phyloP scores from a whole-genome alignment of 768 basidiomycete genomes.

The Termitomyces sp. region DNA sequence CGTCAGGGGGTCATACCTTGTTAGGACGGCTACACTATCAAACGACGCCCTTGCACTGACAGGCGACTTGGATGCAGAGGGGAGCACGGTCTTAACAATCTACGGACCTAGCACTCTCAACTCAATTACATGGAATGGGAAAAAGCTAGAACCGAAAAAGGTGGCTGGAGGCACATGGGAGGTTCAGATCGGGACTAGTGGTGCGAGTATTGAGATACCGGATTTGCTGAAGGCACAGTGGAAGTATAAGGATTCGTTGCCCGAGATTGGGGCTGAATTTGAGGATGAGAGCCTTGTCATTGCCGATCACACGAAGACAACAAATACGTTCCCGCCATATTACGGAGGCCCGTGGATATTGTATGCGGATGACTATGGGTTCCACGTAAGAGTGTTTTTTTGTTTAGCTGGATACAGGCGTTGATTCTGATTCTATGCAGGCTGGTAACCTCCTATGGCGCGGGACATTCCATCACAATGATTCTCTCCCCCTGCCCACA shows the following conservation, averaged over 20 bases:
- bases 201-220: constrained; percentile 2
- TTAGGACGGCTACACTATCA: constrained; percentile 9
- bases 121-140: constrained; percentile 12
- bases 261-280: constrained; percentile 9
- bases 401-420: background rate
- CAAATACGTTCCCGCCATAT: constrained; percentile 11
- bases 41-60: constrained; percentile 7
- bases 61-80: constrained; percentile 5
- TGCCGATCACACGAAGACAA: constrained; percentile 12
- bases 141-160: background rate
- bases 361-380: constrained; percentile 16
- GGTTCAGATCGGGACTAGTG: background rate
- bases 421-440: background rate
- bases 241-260: constrained; percentile 14
- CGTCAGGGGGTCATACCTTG: constrained; percentile 11
- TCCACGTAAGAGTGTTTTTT: constrained; percentile 7
- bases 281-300: constrained; percentile 7
- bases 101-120: constrained; percentile 8
- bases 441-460: constrained; percentile 15
- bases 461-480: constrained; percentile 11
- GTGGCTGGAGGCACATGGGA: constrained; percentile 5
- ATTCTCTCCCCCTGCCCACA: constrained; percentile 4
- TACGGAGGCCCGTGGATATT: constrained; percentile 16
- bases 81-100: constrained; percentile 6
- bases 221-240: constrained; percentile 8